These are phyloP conservation scores for Cryphonectria naterciae DNA, from an alignment of 2,329 filamentous ascomycete species.

Conservation along the genomic window DNA sequence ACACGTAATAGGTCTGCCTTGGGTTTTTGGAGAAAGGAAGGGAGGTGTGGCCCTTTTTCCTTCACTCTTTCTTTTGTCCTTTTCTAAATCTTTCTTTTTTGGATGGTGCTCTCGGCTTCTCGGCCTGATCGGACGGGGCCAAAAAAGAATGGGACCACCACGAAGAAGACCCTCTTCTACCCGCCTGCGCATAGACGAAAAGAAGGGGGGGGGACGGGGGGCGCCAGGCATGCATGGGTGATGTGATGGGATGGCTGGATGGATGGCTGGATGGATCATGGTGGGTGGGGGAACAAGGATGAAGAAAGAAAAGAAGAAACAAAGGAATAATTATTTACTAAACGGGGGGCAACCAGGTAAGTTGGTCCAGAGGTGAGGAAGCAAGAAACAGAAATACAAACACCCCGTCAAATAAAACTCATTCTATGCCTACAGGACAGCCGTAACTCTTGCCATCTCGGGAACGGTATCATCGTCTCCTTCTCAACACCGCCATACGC, in stretches of 20 bases:
- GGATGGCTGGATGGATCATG: neutral
- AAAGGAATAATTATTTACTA: neutral
- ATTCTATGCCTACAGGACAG: neutral
- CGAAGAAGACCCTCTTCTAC: neutral
- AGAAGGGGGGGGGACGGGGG: too few relatives aligned
- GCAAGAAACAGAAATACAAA: neutral
- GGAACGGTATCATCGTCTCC: neutral
- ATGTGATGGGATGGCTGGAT: too few relatives aligned
- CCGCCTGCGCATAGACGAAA: neutral
- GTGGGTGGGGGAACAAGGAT: neutral
- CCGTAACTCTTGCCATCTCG: conserved; percentile 1
- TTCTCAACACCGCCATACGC: neutral
- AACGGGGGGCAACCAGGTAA: neutral
- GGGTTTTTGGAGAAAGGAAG: neutral
- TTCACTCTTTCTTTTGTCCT: too few relatives aligned
- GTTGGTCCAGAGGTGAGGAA: neutral
- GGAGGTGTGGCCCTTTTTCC: neutral
- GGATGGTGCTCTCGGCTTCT: conserved; percentile 5
- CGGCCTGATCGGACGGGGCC: neutral
- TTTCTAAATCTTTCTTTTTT: neutral
- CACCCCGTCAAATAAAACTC: neutral
- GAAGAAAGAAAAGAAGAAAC: neutral
- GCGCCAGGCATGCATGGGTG: neutral
- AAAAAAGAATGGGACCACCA: neutral
- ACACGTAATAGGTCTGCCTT: neutral